These are phyloP conservation scores for Millerozyma acaciae DNA, from an alignment of 805 yeast genomes.

Conservation along the genomic window DNA sequence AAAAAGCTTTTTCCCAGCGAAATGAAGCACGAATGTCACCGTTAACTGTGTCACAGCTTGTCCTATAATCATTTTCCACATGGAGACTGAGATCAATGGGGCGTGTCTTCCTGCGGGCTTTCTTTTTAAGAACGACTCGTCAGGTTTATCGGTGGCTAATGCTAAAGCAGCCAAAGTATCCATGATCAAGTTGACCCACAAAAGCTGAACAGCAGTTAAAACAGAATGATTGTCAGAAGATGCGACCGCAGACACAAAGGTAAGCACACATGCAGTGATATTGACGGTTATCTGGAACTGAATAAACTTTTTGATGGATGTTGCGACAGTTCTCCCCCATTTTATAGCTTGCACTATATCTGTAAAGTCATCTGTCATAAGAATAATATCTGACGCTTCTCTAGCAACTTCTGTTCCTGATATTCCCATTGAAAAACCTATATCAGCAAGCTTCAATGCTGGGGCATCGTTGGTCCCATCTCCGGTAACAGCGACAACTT, in stretches of 20 bases:
- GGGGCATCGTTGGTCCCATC: slow-evolving; percentile 99
- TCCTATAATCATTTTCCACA: slow-evolving; percentile 98
- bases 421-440: slow-evolving; percentile 98
- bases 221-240: slow-evolving; percentile 78
- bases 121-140: slow-evolving; percentile 69
- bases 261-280: slow-evolving; percentile 90
- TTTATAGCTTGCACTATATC: slow-evolving; percentile 95
- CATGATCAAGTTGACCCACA: slow-evolving; percentile 98
- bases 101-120: slow-evolving; percentile 80
- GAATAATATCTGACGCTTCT: slow-evolving; percentile 90
- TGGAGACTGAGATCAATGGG: slow-evolving; percentile 80
- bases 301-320: slow-evolving; percentile 89
- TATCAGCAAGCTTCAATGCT: slow-evolving; percentile 93
- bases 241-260: slow-evolving; percentile 91
- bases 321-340: slow-evolving; percentile 98
- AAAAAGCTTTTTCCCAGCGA: slow-evolving; percentile 62
- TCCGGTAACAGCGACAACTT: slow-evolving; percentile 98
- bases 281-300: slow-evolving; percentile 97
- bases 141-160: slow-evolving; percentile 95
- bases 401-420: slow-evolving; percentile 98
- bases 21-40: slow-evolving; percentile 78
- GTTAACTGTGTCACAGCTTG: slow-evolving; percentile 76
- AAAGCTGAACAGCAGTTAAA: slow-evolving; percentile 91
- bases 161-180: slow-evolving; percentile 98
- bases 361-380: slow-evolving; percentile 91